Evolutionary conservation across 2,329 filamentous ascomycete genomes (phyloP).

Genomic region (Claviceps capensis): DNA sequence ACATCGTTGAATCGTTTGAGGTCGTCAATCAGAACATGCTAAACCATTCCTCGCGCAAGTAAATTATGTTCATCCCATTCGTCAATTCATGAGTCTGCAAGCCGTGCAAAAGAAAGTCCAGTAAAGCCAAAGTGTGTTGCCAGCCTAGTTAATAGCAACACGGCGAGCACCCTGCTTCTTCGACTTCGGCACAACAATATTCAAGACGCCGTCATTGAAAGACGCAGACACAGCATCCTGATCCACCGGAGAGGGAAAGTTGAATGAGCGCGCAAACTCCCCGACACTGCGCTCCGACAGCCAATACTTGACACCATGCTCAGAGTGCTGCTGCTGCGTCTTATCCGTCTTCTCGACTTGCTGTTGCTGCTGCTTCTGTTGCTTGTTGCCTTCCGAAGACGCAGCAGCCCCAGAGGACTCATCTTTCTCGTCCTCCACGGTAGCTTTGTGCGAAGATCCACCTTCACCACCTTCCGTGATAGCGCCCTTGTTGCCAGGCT

Average conservation of each 20-base stretch:
- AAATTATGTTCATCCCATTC: background rate
- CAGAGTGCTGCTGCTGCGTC: conserved; percentile 7
- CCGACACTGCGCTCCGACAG: conserved; percentile 47
- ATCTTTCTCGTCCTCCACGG: conserved; percentile 41
- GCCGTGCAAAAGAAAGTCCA: background rate
- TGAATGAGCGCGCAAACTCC: conserved; percentile 51
- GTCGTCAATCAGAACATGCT: background rate
- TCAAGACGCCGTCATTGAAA: conserved; percentile 50
- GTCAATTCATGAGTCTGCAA: background rate
- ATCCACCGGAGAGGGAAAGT: conserved; percentile 48
- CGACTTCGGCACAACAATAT: conserved; percentile 38
- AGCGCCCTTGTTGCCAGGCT: conserved; percentile 14
- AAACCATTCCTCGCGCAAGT: background rate
- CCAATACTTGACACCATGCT: conserved; percentile 47
- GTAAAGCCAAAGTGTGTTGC: background rate
- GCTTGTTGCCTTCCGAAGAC: conserved; percentile 8
- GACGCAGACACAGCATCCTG: conserved; percentile 43
- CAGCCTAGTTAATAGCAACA: conserved; percentile 12
- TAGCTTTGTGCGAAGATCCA: conserved; percentile 33
- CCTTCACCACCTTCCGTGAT: conserved; percentile 21
- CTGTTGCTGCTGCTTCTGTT: conserved; percentile 5
- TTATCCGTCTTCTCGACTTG: conserved; percentile 15
- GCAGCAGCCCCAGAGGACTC: conserved; percentile 6
- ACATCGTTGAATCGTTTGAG: too few relatives aligned
- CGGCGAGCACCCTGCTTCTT: conserved; percentile 16